Evolutionary conservation across 768 basidiomycete species (phyloP), one percentile per base, ranked within the genome.

Genomic region (Mycena crocata): DNA sequence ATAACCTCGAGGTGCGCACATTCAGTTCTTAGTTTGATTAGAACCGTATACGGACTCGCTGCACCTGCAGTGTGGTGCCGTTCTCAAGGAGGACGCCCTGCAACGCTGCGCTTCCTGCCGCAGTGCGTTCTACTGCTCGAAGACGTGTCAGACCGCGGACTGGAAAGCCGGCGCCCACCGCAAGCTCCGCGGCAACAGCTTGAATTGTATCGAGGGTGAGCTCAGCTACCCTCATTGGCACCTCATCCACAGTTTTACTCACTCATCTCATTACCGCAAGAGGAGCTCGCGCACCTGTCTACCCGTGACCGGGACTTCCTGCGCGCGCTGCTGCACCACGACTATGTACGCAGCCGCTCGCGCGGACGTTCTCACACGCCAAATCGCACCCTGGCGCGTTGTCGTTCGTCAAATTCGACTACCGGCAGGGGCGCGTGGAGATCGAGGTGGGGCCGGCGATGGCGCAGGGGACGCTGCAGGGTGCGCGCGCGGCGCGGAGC

Each of bases 101-200:
- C 61, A 44, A 10, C 51, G 61, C 23, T 62, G 61, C 51, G n/a
- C 42, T 1, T 50, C 61, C 9, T 62, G 61, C 51, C 50, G 32
- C 42, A 63, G 34, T 26, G 62, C 62, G 13, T 55, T 63, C 23
- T 63, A 63, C 62, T 63, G 62, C 45, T 63, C 62, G 6, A 34
- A 40, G 14, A 30, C 35, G 17, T 63, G 62, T 23, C 62, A 63
- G 30, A 19, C 54, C 12, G 54, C 44, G n/a, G 62, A 63, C 46
- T 63, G 62, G 62, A 14, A n/a, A 5, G 21, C 24, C 28, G 54
- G 54, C n/a, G n/a, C n/a, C 5, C 62, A 63, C 54, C 44, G 46
- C 44, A 63, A 63, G 30, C 45, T 48, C 9, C 54, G 61, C 42
- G 14, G 15, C 10, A 50, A 10, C 13, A 17, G 40, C n/a, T 8